Conservation (phyloP, 116 monocot species). For the Trichopus zeylanicus region DNA sequence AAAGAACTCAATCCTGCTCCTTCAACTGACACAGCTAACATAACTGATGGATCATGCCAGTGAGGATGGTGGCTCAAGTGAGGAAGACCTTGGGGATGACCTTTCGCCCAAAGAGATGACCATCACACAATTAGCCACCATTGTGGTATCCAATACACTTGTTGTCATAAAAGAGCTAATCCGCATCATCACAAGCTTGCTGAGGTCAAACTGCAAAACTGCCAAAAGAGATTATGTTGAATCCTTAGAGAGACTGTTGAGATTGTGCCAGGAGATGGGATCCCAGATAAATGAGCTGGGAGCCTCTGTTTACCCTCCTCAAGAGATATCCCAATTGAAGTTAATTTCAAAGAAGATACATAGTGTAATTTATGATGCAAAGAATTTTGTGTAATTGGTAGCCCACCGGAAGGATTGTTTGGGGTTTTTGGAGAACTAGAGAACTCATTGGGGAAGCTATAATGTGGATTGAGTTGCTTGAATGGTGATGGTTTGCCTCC, state of each 20-base stretch:
- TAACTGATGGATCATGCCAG: conserved; percentile 6
- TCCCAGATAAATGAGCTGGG: conserved; percentile 67
- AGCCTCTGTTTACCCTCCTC: conserved; percentile 81
- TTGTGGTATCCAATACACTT: conserved; percentile 40
- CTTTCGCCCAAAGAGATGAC: conserved; percentile 60
- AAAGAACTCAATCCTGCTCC: conserved; percentile 45
- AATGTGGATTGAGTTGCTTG: too few relatives aligned
- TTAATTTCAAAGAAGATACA: conserved; percentile 23
- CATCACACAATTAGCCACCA: conserved; percentile 33
- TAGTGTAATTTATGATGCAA: conserved; percentile 8
- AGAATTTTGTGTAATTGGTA: too few relatives aligned
- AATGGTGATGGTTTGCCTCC: too few relatives aligned
- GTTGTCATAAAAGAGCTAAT: conserved; percentile 57
- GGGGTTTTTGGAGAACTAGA: too few relatives aligned
- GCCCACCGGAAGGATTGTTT: too few relatives aligned
- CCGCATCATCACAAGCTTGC: conserved; percentile 41
- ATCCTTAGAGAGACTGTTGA: conserved; percentile 58
- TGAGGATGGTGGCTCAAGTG: conserved; percentile 17
- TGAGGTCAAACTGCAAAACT: conserved; percentile 16
- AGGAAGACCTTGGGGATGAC: conserved; percentile 38
- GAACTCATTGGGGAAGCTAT: too few relatives aligned
- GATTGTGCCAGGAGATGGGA: conserved; percentile 43
- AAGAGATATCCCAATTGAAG: conserved; percentile 58
- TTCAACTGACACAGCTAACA: conserved; percentile 4
- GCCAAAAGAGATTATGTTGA: conserved; percentile 18